Evolutionary conservation across 805 yeast species (phyloP), one percentile per base, ranked within the genome.

Genomic region (Wickerhamiella dianesei): DNA sequence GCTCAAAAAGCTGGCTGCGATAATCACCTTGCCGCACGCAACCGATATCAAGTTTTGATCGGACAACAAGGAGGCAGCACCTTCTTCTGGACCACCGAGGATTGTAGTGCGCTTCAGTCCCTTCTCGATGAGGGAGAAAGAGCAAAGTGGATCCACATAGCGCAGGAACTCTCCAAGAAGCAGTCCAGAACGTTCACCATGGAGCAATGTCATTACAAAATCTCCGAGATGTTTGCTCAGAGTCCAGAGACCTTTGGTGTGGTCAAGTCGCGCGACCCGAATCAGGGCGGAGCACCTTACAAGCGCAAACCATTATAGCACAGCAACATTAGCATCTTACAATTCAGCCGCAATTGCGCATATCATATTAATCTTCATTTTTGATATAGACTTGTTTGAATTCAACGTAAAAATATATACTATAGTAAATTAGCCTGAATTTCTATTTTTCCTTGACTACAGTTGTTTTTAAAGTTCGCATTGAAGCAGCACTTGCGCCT

Each of bases 51-150:
- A 61, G 89, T 82, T 3, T 69, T 82, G 43, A 80, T 82, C 53
- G 92, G 92, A 3, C 89, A 82, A 59, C 89, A 82, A 56, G 89
- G 89, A 3, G 81, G 82, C 32, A 82, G 82, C 12, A 71, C 77
- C 1, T 72, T 76, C 20, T 72, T 75, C 25, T 80, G 86, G 80
- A 75, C 73, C 8, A 55, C 66, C 1, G 75, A 73, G 14, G 86
- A 80, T 60, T 70, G 75, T 5, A 49, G 61, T 22, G 67, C 68
- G 18, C 63, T 82, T 37, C 77, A 73, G 54, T 59, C 59, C 16
- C 53, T 77, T n/a, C 62, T 81, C 6, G 88, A 82, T 56, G 78
- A 74, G 40, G 86, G 81, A 1, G 89, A 82, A 56, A 52, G 73
- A 39, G 85, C 79, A 49, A 82, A 82, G 56, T 78, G 86, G 82